Evolutionary conservation across 495 filamentous ascomycete genomes (phyloP).

Genomic region (Aspergillus biplanus): DNA sequence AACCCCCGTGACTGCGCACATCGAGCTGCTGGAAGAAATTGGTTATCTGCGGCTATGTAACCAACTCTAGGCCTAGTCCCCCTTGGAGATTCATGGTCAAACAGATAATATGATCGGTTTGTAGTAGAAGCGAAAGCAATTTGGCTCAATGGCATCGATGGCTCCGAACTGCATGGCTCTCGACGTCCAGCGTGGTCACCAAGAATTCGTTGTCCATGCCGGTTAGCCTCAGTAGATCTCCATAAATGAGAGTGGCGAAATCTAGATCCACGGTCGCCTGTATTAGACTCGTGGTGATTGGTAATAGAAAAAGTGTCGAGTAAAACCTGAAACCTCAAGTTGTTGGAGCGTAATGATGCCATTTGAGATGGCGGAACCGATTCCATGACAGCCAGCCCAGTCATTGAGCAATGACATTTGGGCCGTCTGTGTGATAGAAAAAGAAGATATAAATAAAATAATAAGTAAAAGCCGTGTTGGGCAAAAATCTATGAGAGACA

Average conservation of each 20-base stretch:
- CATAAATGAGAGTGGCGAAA: slow-evolving; percentile 1
- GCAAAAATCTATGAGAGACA: background rate
- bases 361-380: slow-evolving; percentile 22
- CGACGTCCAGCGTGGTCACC: slow-evolving; percentile 14
- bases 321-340: slow-evolving; percentile 1
- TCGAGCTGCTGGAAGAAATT: background rate
- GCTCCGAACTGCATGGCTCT: background rate
- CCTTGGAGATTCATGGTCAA: slow-evolving; percentile 9
- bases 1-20: background rate
- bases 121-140: slow-evolving; percentile 9
- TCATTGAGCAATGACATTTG: slow-evolving; percentile 19
- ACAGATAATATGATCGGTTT: slow-evolving; percentile 5
- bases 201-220: slow-evolving; percentile 14
- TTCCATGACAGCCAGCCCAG: slow-evolving; percentile 22
- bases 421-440: background rate
- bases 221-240: background rate
- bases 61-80: background rate
- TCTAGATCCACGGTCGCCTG: slow-evolving; percentile 3
- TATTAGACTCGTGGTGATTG: slow-evolving; percentile 5
- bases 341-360: slow-evolving; percentile 19
- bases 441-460: background rate
- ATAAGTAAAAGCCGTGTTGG: background rate
- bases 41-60: background rate
- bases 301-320: slow-evolving; percentile 1
- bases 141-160: slow-evolving; percentile 4